Evolutionary conservation across 2,329 filamentous ascomycete species (phyloP).

Genomic region (Ceratocystis eucalypticola): DNA sequence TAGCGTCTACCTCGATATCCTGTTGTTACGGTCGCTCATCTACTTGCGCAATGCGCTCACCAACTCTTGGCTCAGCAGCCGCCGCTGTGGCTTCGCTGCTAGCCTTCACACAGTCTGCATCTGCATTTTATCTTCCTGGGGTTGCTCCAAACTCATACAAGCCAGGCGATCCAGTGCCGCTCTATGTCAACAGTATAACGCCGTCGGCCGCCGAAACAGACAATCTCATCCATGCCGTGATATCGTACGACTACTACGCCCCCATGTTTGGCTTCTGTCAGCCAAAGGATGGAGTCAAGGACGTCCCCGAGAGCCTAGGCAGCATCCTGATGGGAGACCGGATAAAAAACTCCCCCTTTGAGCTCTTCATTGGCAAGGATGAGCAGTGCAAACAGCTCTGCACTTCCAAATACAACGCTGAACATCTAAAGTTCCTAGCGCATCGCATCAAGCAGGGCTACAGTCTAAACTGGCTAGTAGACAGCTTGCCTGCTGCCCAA

Average conservation of each 20-base stretch:
- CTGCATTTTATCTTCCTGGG: constrained; percentile 89
- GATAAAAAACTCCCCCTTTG: constrained; percentile 91
- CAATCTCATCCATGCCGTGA: constrained; percentile 74
- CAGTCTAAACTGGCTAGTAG: constrained; percentile 89
- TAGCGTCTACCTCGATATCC: not conserved
- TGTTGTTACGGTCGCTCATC: not conserved
- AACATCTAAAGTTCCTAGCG: constrained; percentile 67
- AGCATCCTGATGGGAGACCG: constrained; percentile 96
- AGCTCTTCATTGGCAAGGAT: constrained; percentile 74
- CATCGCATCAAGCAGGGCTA: constrained; percentile 70
- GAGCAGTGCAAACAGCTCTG: constrained; percentile 80
- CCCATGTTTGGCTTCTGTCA: constrained; percentile 76
- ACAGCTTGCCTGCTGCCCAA: constrained; percentile 84
- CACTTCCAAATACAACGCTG: constrained; percentile 46
- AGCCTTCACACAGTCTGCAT: constrained; percentile 39
- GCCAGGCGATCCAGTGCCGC: constrained; percentile 61
- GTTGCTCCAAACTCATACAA: constrained; percentile 90
- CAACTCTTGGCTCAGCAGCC: constrained; percentile 5
- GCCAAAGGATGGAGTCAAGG: constrained; percentile 60
- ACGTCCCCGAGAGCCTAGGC: constrained; percentile 64
- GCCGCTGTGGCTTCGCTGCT: constrained; percentile 39
- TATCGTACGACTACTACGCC: constrained; percentile 95
- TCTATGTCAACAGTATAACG: constrained; percentile 86
- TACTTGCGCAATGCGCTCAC: constrained; percentile 17
- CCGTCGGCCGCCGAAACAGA: constrained; percentile 67